A percentile compares a stretch with the other conserved stretches of the same genome.
Conservation (phyloP, 306 rosid genomes). For the Arachis stenosperma region DNA sequence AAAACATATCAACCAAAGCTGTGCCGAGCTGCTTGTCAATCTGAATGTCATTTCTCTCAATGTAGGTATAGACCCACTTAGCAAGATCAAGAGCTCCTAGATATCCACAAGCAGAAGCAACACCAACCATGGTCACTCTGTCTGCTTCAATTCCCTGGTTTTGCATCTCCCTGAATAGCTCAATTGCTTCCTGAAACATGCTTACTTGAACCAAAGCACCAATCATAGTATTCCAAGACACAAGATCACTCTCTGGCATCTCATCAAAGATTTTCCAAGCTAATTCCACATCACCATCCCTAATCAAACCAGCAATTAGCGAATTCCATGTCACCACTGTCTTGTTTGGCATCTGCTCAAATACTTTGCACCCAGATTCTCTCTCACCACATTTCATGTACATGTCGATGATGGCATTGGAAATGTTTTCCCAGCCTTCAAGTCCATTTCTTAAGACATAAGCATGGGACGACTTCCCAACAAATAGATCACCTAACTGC, state of each 20-base stretch:
- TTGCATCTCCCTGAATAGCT: constrained; percentile 71
- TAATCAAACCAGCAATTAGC: constrained; percentile 66
- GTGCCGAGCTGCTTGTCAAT: constrained; percentile 76
- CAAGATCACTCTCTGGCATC: constrained; percentile 65
- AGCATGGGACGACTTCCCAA: constrained; percentile 68
- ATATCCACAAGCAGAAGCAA: constrained; percentile 83
- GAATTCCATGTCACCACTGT: constrained; percentile 76
- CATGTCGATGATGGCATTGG: constrained; percentile 79
- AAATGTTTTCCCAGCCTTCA: constrained; percentile 68
- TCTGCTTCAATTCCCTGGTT: constrained; percentile 58
- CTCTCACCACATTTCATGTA: constrained; percentile 76
- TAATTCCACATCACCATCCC: constrained; percentile 54
- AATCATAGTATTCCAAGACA: constrained; percentile 85
- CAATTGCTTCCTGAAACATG: constrained; percentile 71
- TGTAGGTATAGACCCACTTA: constrained; percentile 63
- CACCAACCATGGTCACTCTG: constrained; percentile 73
- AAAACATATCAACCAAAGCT: constrained; percentile 79
- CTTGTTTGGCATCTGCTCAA: constrained; percentile 58
- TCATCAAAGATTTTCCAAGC: constrained; percentile 63
- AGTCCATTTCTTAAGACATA: constrained; percentile 68
- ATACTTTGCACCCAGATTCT: constrained; percentile 57
- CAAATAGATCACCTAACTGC: constrained; percentile 57
- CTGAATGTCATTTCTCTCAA: constrained; percentile 52
- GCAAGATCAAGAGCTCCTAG: constrained; percentile 73
- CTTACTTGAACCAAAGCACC: constrained; percentile 64